Percentiles rank a stretch among this genome's conserved stretches.
These are phyloP conservation scores for Metschnikowia gelsemii DNA, from an alignment of 805 yeast genomes.

Conservation along the genomic window DNA sequence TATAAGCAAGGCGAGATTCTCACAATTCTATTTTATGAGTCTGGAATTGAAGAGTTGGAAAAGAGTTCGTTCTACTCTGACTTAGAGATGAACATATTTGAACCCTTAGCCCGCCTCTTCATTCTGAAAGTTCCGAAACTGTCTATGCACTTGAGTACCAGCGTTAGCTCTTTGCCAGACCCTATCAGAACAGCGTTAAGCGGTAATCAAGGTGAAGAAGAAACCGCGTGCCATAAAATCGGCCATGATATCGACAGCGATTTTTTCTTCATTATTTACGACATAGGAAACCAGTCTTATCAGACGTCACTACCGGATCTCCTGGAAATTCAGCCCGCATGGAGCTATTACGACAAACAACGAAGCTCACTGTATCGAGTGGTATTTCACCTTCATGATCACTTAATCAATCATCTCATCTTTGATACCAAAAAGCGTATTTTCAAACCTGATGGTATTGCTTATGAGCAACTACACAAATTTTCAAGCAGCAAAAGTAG, in stretches of 20 bases:
- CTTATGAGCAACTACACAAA: slow-evolving; percentile 41
- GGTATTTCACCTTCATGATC: slow-evolving; percentile 39
- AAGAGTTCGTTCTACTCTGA: slow-evolving; percentile 24
- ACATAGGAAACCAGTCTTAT: slow-evolving; percentile 23
- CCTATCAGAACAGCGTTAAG: slow-evolving; percentile 23
- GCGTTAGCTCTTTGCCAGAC: slow-evolving; percentile 29
- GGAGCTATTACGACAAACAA: not conserved
- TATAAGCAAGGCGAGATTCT: slow-evolving; percentile 25
- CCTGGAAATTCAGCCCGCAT: slow-evolving; percentile 17
- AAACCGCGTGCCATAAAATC: slow-evolving; percentile 12
- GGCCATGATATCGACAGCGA: slow-evolving; percentile 32
- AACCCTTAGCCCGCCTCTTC: slow-evolving; percentile 28
- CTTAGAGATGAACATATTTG: slow-evolving; percentile 18
- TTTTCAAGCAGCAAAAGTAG: slow-evolving; percentile 36
- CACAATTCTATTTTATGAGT: slow-evolving; percentile 32
- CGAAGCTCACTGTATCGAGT: slow-evolving; percentile 1
- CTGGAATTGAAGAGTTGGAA: slow-evolving; percentile 26
- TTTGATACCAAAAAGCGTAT: slow-evolving; percentile 24
- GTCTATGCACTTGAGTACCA: slow-evolving; percentile 22
- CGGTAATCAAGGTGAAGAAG: slow-evolving; percentile 4
- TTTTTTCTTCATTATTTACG: slow-evolving; percentile 39
- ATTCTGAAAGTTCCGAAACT: not conserved
- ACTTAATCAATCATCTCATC: slow-evolving; percentile 33
- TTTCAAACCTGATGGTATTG: slow-evolving; percentile 22
- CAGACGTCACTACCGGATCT: slow-evolving; percentile 41